phyloP scores from a whole-genome alignment of 495 filamentous ascomycete genomes.

The Aspergillus ostianus region DNA sequence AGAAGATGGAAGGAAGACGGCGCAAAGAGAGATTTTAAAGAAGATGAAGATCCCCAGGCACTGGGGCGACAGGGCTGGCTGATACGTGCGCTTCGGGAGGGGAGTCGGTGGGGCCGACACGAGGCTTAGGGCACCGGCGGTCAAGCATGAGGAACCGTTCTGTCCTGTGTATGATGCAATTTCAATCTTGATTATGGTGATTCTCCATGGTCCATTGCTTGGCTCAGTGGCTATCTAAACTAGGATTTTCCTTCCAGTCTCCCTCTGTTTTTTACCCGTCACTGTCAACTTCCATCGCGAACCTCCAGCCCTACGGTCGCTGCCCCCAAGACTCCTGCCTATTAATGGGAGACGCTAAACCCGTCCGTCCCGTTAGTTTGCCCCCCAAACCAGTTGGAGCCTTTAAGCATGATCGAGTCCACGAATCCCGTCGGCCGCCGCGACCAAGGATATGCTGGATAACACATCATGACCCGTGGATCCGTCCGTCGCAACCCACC shows the following conservation, averaged over 20 bases:
- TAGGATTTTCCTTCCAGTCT: no score
- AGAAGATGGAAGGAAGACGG: background rate
- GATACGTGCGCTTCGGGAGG: conserved; percentile 10
- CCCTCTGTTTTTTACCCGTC: no score
- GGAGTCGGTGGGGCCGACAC: conserved; percentile 14
- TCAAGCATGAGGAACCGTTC: no score
- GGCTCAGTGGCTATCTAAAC: no score
- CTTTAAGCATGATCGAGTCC: background rate
- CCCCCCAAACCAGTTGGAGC: background rate
- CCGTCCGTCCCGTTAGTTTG: background rate
- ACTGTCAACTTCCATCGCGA: no score
- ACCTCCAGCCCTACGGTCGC: no score
- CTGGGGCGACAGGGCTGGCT: conserved; percentile 16
- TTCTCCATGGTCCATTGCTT: no score
- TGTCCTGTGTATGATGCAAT: no score
- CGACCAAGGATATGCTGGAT: background rate
- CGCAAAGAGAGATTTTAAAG: conserved; percentile 8
- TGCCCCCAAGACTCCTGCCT: no score
- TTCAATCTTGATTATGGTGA: no score
- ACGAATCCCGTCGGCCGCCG: no score
- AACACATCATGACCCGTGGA: background rate
- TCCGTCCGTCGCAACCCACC: background rate
- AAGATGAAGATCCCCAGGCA: conserved; percentile 9
- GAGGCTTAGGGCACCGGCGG: background rate
- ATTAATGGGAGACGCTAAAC: background rate